Evolutionary conservation across 495 filamentous ascomycete species (phyloP).

Genomic region (Endocarpon pusillum): DNA sequence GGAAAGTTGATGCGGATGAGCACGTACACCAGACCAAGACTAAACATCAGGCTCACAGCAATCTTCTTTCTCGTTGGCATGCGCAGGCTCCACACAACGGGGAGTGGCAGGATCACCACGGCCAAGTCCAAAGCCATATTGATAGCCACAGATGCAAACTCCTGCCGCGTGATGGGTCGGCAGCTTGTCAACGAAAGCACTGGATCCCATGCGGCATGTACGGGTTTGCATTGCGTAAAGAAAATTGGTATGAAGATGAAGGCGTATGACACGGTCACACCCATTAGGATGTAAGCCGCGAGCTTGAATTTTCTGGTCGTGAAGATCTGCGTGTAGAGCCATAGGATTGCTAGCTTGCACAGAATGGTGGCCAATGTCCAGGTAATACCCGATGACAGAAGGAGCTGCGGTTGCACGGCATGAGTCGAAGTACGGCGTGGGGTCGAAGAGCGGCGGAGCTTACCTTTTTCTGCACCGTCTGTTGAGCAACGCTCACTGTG

Average conservation of each 20-base stretch:
- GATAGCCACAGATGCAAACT: too few species aligned
- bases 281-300: slow-evolving; percentile 5
- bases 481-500: too few species aligned
- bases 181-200: slow-evolving; percentile 3
- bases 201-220: slow-evolving; percentile 4
- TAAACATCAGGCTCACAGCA: slow-evolving; percentile 24
- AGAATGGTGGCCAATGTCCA: slow-evolving; percentile 6
- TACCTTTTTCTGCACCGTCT: slow-evolving; percentile 3
- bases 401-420: too few species aligned
- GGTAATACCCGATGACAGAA: slow-evolving; percentile 2
- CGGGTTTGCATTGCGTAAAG: slow-evolving; percentile 5
- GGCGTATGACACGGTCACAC: not conserved
- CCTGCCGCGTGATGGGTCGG: slow-evolving; percentile 4
- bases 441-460: not conserved
- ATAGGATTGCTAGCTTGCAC: slow-evolving; percentile 7
- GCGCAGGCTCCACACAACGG: slow-evolving; percentile 24
- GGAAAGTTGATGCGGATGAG: too few species aligned
- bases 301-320: slow-evolving; percentile 3
- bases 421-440: not conserved
- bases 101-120: slow-evolving; percentile 33
- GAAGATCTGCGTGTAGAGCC: slow-evolving; percentile 7
- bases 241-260: slow-evolving; percentile 8
- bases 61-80: slow-evolving; percentile 22
- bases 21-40: slow-evolving; percentile 21
- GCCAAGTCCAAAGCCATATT: slow-evolving; percentile 27